Conservation (phyloP, 345 rosid genomes). For the Rhodomyrtus tomentosa region DNA sequence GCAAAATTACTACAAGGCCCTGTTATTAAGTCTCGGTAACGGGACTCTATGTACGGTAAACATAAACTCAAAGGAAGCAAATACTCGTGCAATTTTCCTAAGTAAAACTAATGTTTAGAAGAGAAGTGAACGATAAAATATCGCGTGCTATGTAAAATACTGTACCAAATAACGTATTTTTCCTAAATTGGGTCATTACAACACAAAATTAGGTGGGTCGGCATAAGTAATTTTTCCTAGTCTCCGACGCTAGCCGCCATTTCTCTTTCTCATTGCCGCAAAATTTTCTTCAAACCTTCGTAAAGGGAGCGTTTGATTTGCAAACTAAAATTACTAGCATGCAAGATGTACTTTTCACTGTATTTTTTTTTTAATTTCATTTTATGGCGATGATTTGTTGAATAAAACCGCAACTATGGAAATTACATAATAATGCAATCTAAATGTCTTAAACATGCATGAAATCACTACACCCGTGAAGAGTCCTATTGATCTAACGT, state of each 20-base stretch:
- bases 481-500: background rate
- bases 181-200: no score
- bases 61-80: background rate
- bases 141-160: background rate
- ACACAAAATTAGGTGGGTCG: no score
- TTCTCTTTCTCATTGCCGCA: no score
- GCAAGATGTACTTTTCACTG: background rate
- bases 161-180: background rate
- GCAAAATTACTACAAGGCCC: background rate
- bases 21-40: background rate
- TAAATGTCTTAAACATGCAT: no score
- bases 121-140: background rate
- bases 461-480: background rate
- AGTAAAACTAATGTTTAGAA: background rate
- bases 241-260: no score
- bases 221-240: no score
- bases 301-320: no score
- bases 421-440: background rate
- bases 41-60: no score
- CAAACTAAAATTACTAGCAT: background rate
- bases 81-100: background rate
- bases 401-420: no score
- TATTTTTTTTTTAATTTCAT: background rate
- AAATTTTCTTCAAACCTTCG: no score
- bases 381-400: background rate